Evolutionary conservation across 75 land plant species (phyloP).

Genomic region (Picea glauca): DNA sequence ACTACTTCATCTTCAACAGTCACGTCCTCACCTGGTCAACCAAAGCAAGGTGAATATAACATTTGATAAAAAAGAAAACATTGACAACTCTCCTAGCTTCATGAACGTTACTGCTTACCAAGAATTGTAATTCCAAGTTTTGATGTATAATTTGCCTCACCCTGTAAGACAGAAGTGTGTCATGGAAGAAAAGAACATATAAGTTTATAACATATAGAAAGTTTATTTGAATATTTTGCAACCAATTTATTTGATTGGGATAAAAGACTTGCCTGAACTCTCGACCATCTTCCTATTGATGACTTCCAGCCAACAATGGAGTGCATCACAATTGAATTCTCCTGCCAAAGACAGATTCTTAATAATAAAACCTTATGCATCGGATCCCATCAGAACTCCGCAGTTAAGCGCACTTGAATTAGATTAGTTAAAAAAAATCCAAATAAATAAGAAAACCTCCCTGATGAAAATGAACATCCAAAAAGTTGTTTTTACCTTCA

Average conservation of each 20-base stretch:
- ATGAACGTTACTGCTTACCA: constrained; percentile 31
- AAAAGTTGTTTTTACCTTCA: constrained; percentile 51
- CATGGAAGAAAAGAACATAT: background rate
- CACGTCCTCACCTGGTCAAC: constrained; percentile 74
- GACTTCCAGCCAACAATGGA: constrained; percentile 98
- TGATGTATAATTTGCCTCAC: constrained; percentile 66
- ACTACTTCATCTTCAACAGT: constrained; percentile 96
- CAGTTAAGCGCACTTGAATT: too few species aligned
- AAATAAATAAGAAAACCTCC: background rate
- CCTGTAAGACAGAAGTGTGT: constrained; percentile 38
- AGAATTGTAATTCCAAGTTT: constrained; percentile 95
- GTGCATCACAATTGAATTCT: constrained; percentile 87
- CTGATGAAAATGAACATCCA: background rate
- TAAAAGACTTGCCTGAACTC: constrained; percentile 72
- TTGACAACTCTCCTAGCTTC: background rate
- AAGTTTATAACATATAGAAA: background rate
- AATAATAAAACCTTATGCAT: too few species aligned
- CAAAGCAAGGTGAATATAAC: background rate
- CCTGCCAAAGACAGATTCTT: constrained; percentile 36
- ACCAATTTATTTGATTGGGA: background rate
- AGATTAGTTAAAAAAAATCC: background rate
- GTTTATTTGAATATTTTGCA: background rate
- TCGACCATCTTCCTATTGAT: constrained; percentile 93
- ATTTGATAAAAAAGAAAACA: background rate
- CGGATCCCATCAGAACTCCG: too few species aligned